These are phyloP conservation scores for Sarocladium kiliense DNA, from an alignment of 2,329 filamentous ascomycete genomes.

Conservation along the genomic window DNA sequence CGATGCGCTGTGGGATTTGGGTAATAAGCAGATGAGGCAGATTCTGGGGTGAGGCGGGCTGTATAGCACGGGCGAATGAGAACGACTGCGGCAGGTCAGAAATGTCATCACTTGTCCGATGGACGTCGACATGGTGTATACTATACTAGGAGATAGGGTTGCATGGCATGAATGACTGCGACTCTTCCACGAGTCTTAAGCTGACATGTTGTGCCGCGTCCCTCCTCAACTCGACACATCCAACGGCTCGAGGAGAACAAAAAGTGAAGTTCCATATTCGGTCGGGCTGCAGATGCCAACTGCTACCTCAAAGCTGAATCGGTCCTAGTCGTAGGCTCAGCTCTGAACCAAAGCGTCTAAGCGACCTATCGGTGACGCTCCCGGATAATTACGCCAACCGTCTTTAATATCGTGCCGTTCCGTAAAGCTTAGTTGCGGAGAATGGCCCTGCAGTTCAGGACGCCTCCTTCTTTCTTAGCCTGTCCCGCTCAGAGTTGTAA, in stretches of 20 bases:
- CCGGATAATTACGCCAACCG: not conserved
- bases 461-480: no score
- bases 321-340: not conserved
- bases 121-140: not conserved
- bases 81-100: not conserved
- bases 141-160: not conserved
- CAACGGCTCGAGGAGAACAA: not conserved
- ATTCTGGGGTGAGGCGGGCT: not conserved
- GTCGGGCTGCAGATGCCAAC: not conserved
- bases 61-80: not conserved
- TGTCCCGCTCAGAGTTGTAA: no score
- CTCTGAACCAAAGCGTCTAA: no score
- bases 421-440: not conserved
- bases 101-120: not conserved
- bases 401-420: conserved; percentile 1
- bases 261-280: not conserved
- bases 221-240: not conserved
- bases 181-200: not conserved
- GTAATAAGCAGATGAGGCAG: not conserved
- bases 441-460: not conserved
- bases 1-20: conserved; percentile 10
- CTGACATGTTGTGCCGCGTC: not conserved
- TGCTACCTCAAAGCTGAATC: not conserved
- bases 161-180: not conserved
- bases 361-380: not conserved